Evolutionary conservation across 108 stramenopile species (phyloP).

Genomic region (Aurantiochytrium sp.): DNA sequence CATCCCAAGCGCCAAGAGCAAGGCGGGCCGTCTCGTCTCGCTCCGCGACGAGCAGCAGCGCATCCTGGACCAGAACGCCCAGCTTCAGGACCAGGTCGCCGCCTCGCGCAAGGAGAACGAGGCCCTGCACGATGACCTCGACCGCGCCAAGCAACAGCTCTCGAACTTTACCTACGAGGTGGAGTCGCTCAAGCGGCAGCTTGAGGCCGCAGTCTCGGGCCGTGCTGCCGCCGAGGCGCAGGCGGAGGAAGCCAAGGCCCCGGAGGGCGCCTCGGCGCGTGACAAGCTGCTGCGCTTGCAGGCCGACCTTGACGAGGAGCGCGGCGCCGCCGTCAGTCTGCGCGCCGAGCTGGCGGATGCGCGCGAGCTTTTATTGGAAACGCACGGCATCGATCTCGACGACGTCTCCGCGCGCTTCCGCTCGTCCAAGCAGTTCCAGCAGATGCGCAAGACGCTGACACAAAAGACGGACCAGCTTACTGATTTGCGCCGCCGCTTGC

Average conservation of each 20-base stretch:
- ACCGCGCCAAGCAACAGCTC: background rate
- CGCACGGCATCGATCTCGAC: background rate
- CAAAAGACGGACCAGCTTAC: conserved; percentile 28
- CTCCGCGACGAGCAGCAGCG: conserved; percentile 29
- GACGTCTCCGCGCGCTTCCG: background rate
- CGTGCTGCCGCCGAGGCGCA: background rate
- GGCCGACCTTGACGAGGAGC: conserved; percentile 19
- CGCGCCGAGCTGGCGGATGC: background rate
- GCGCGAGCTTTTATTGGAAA: background rate
- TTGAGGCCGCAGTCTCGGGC: background rate
- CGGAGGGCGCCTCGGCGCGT: background rate
- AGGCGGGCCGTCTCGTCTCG: background rate
- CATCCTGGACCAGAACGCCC: background rate
- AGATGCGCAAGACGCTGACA: background rate
- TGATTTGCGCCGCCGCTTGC: background rate
- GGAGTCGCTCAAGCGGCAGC: background rate
- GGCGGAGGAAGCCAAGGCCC: background rate
- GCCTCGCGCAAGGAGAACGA: background rate
- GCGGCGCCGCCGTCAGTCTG: background rate
- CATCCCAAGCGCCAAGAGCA: background rate
- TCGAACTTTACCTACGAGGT: conserved; percentile 23
- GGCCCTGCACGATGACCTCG: background rate
- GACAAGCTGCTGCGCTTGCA: background rate
- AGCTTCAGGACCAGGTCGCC: background rate
- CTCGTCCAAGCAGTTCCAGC: background rate